These are phyloP conservation scores for Centella asiatica DNA, from an alignment of 129 eudicot genomes.

Conservation along the genomic window DNA sequence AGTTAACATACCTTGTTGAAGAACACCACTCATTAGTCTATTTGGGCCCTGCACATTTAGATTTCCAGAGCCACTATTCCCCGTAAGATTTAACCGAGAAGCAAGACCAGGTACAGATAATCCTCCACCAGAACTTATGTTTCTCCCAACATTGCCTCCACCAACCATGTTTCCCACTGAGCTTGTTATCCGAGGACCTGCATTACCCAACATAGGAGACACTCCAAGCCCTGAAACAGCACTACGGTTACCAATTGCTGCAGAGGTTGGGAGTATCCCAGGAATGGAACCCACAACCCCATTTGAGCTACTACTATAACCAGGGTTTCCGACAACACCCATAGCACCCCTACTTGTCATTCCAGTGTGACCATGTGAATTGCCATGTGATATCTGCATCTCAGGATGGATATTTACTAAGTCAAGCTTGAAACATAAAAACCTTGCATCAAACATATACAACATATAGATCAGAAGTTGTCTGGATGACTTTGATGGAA, in stretches of 20 bases:
- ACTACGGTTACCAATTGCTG: conserved; percentile 64
- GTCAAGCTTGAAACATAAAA: too few species aligned
- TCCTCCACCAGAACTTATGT: conserved; percentile 75
- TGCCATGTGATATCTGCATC: conserved; percentile 66
- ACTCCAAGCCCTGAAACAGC: conserved; percentile 71
- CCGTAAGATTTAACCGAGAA: conserved; percentile 59
- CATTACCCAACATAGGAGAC: conserved; percentile 65
- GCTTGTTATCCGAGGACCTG: conserved; percentile 56
- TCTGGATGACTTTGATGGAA: too few species aligned
- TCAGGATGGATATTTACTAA: neutral
- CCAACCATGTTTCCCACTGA: conserved; percentile 72
- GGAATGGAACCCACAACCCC: conserved; percentile 88
- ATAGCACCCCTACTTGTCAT: conserved; percentile 80
- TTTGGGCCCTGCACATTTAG: conserved; percentile 70
- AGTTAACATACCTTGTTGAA: conserved; percentile 77
- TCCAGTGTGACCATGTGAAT: conserved; percentile 80
- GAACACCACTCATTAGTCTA: conserved; percentile 81
- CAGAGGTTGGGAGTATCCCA: conserved; percentile 79
- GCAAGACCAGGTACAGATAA: conserved; percentile 76
- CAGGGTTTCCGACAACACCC: conserved; percentile 81
- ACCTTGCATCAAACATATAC: neutral
- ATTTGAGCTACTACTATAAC: conserved; percentile 51
- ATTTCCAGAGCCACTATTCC: conserved; percentile 74
- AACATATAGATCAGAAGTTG: too few species aligned
- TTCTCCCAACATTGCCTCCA: conserved; percentile 75